Percentiles rank a stretch among this genome's conserved stretches.
phyloP scores from a whole-genome alignment of 257 asterid species.

The Solanum arcanum region DNA sequence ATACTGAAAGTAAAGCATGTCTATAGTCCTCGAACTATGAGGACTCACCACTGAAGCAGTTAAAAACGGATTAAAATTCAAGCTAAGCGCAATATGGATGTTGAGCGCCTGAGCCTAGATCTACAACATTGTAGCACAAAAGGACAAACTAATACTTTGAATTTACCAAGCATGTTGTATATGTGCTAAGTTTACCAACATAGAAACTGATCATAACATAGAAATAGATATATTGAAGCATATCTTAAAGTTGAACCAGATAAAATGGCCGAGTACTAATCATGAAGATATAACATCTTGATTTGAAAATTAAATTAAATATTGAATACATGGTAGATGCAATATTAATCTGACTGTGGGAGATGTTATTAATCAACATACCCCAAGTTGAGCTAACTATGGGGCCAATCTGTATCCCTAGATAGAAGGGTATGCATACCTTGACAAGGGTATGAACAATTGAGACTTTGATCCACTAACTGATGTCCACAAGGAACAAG shows the following conservation, averaged over 20 bases:
- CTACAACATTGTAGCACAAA: neutral
- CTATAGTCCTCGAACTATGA: neutral
- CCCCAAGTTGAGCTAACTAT: neutral
- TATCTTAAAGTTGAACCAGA: too few relatives aligned
- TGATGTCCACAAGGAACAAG: neutral
- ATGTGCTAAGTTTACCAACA: neutral
- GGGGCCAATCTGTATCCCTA: neutral
- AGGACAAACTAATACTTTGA: too few relatives aligned
- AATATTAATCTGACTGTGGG: neutral
- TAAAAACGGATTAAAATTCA: too few relatives aligned
- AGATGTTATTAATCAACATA: neutral
- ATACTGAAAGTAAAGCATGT: neutral
- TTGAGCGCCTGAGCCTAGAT: neutral
- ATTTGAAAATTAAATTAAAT: too few relatives aligned
- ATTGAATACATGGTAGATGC: neutral
- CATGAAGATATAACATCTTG: neutral
- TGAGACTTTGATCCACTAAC: neutral
- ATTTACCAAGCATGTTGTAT: neutral
- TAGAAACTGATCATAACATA: neutral
- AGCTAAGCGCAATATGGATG: neutral
- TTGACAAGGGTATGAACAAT: neutral
- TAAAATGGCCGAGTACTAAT: neutral
- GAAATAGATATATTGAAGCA: neutral
- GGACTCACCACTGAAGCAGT: neutral
- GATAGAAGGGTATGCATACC: neutral